Conservation (phyloP, 495 filamentous ascomycete genomes). For the Penicillium verhagenii region DNA sequence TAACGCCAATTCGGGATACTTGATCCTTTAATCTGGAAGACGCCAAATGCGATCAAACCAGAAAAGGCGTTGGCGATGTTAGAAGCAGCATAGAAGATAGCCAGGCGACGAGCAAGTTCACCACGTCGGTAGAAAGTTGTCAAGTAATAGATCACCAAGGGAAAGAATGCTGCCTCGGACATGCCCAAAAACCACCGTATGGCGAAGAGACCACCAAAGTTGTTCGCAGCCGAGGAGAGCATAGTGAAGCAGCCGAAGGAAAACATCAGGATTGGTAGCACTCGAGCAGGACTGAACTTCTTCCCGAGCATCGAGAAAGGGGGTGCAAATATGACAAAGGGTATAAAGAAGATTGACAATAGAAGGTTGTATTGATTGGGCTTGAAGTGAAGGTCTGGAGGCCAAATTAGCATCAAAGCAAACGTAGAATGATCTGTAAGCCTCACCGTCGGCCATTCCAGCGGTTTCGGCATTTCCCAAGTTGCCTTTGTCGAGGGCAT, state of each 20-base stretch:
- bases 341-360: slow-evolving; percentile 69
- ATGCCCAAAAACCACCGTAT: slow-evolving; percentile 57
- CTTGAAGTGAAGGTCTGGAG: slow-evolving; percentile 54
- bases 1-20: slow-evolving; percentile 61
- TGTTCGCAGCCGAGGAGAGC: slow-evolving; percentile 52
- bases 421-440: not conserved
- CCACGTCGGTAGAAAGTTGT: slow-evolving; percentile 69
- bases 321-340: slow-evolving; percentile 65
- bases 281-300: slow-evolving; percentile 58
- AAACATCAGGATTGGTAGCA: slow-evolving; percentile 65
- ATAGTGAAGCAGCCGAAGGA: slow-evolving; percentile 58
- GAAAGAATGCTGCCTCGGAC: slow-evolving; percentile 70
- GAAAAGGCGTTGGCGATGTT: slow-evolving; percentile 70
- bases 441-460: slow-evolving; percentile 47
- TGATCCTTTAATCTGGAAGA: slow-evolving; percentile 65
- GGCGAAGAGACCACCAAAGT: slow-evolving; percentile 62
- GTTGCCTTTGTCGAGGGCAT: slow-evolving; percentile 63
- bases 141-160: slow-evolving; percentile 57
- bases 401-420: not conserved
- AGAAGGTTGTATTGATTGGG: slow-evolving; percentile 66
- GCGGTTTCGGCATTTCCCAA: slow-evolving; percentile 68
- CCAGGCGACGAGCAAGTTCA: slow-evolving; percentile 72
- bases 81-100: slow-evolving; percentile 72
- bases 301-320: slow-evolving; percentile 64
- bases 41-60: slow-evolving; percentile 68